Evolutionary conservation across 1,284 basidiomycete genomes (phyloP), one percentile per base, ranked within the genome.

Genomic region (Malassezia equina): DNA sequence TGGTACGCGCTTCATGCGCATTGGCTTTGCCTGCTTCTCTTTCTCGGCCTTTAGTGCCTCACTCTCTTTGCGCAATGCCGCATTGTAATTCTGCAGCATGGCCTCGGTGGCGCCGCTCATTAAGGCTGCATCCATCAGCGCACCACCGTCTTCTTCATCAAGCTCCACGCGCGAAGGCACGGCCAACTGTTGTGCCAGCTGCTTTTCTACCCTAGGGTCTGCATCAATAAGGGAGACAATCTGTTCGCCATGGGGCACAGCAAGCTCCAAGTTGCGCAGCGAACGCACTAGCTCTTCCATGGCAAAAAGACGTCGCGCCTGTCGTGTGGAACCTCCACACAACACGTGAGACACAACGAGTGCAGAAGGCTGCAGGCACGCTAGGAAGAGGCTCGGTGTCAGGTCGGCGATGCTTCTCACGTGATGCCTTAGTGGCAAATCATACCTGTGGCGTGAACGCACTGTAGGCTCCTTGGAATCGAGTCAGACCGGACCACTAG

Each of bases 211-310:
- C 15, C 62, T 55, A 28, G 57, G 58, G 24, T 68, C 63, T 0
- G 60, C 60, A 36, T 71, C 65, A 2, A 69, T 60, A 2, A 73
- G 62, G 28, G 70, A 60, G 11, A 69, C 60, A 8, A 73, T 63
- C 55, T 72, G 69, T 32, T 64, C 60, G 17, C 61, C 62, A 21
- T 61, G 51, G 33, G 71, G 71, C 29, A 65, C 46, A 3, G 57
- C 51, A 7, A 73, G 55, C 5, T 62, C 66, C 25, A 73, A 60
- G 43, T 66, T 65, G 27, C 62, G 64, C 33, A 73, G 54, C 21
- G 67, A 66, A 15, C 62, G 64, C 42, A 73, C 46, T 25, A 72
- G 60, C 34, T 69, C 67, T 45, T 73, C 71, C 71, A 73, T 73
- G 13, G 34, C 32, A 39, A 48, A 12, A 36, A 31, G 24, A 17